Percentiles rank a stretch among this genome's conserved stretches.
Conservation (phyloP, 768 basidiomycete species). For the Pulveroboletus ravenelii region DNA sequence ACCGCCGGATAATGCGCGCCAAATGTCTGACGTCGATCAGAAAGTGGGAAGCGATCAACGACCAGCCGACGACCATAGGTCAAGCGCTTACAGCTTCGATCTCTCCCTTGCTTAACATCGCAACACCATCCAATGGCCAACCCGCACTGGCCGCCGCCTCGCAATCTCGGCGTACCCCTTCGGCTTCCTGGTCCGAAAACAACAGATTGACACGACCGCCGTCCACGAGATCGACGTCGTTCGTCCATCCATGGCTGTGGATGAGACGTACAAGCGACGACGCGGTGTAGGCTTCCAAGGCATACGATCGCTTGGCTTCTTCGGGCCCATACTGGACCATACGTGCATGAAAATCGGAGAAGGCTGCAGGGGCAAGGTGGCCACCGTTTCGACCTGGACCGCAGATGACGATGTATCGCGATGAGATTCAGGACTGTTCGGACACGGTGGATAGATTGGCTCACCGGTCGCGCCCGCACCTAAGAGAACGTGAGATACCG, state of each 20-base stretch:
- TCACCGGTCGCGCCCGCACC: slow-evolving; percentile 76
- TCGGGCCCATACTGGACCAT: slow-evolving; percentile 40
- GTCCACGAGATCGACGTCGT: slow-evolving; percentile 57
- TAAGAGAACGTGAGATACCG: slow-evolving; percentile 17
- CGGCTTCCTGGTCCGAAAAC: slow-evolving; percentile 42
- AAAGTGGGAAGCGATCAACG: not conserved
- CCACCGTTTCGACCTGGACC: slow-evolving; percentile 71
- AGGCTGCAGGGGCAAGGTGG: slow-evolving; percentile 55
- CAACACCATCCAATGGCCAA: slow-evolving; percentile 38
- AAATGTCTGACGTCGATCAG: slow-evolving; percentile 15
- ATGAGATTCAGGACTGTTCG: not conserved
- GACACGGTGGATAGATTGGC: not conserved
- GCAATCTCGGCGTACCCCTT: slow-evolving; percentile 39
- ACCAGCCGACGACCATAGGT: not conserved
- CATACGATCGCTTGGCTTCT: slow-evolving; percentile 51
- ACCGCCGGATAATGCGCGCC: slow-evolving; percentile 48
- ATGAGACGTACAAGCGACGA: slow-evolving; percentile 47
- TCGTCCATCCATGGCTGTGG: slow-evolving; percentile 36
- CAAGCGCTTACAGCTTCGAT: slow-evolving; percentile 40
- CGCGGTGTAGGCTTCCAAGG: slow-evolving; percentile 56
- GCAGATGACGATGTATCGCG: not conserved
- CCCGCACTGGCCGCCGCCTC: slow-evolving; percentile 52
- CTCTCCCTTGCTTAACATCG: slow-evolving; percentile 45
- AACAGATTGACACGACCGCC: slow-evolving; percentile 51
- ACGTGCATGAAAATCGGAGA: slow-evolving; percentile 41